Evolutionary conservation across 2,329 filamentous ascomycete genomes (phyloP), one percentile per base, ranked within the genome.

Genomic region (Verticillium dahliae): DNA sequence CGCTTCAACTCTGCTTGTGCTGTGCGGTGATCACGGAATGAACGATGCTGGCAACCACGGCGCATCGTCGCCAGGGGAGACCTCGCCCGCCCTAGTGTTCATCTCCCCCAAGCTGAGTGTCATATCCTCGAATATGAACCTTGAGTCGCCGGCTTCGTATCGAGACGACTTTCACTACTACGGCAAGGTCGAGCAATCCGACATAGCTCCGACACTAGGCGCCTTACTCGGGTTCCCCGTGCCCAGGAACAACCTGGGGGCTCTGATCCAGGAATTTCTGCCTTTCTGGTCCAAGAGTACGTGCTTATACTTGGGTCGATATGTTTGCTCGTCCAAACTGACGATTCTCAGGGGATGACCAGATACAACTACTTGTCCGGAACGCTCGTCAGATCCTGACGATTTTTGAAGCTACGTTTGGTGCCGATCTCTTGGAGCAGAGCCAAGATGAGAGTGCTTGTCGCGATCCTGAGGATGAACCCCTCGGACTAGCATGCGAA

Each of bases 1-100:
- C 1, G 72, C 85, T 37, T 90, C 90, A 4, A 92, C 94, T 0
- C 78, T 99, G 1, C 83, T 99, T 56, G 87, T 99, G 3, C 77
- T 99, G 6, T 92, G 89, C 61, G 95, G 95, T 61, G 96, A 99
- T 69, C 95, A 99, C 72, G 95, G 95, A n/a, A 99, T 99, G 95
- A 99, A 98, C 68, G 94, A 98, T 68, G 95, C 91, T 22, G 95
- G 95, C 2, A 98, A 98, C 67, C 95, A 99, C 72, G 95, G 95
- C 35, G 95, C 94, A 45, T 97, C 94, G 10, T 93, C 93, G 0
- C 85, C 92, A 1, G 94, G 95, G 54, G 95, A 99, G 78, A 98
- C 95, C 1, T 97, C 94, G 1, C 90, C 95, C 0, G 95, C 95
- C 15, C 78, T 99, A 10, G 84, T 97, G 22, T 98, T 99, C 73